phyloP scores from a whole-genome alignment of 2,329 filamentous ascomycete species.

The Sporothrix variecibatus region DNA sequence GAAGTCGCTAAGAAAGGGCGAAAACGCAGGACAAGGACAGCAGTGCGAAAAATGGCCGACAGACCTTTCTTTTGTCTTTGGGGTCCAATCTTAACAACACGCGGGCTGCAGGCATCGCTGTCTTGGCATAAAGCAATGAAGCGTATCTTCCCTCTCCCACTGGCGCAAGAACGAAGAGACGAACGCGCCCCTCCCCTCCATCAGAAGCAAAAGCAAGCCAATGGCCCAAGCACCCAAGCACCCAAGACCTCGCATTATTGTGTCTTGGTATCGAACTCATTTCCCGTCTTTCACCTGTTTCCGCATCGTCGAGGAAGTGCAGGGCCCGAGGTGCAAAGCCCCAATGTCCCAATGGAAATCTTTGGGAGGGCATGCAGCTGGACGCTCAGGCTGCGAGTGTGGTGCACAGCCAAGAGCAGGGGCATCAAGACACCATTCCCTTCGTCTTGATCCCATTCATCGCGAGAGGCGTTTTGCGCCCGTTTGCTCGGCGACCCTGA shows the following conservation, averaged over 20 bases:
- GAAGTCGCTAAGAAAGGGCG: not conserved
- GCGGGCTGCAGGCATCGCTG: not conserved
- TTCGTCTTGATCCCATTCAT: not conserved
- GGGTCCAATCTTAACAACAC: constrained; percentile 1
- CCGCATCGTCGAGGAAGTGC: not conserved
- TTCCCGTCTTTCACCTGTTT: not conserved
- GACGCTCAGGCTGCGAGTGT: not conserved
- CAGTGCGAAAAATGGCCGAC: not conserved
- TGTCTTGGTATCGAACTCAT: constrained; percentile 18
- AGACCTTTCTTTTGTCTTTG: not conserved
- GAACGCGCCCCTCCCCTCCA: not conserved
- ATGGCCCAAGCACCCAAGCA: not conserved
- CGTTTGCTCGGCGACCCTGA: not conserved
- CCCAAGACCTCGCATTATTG: constrained; percentile 8
- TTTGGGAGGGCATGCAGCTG: not conserved
- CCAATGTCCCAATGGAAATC: not conserved
- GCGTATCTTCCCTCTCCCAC: not conserved
- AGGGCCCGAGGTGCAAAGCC: not conserved
- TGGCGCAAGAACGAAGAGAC: not conserved
- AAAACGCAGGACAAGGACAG: not conserved
- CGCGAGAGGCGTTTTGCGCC: not conserved
- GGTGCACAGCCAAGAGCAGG: not conserved
- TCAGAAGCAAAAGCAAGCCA: not conserved
- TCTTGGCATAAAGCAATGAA: constrained; percentile 14
- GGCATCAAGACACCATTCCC: not conserved